Base-by-base conservation (phyloP, 768 basidiomycete genomes). In the Russula foetens region DNA sequence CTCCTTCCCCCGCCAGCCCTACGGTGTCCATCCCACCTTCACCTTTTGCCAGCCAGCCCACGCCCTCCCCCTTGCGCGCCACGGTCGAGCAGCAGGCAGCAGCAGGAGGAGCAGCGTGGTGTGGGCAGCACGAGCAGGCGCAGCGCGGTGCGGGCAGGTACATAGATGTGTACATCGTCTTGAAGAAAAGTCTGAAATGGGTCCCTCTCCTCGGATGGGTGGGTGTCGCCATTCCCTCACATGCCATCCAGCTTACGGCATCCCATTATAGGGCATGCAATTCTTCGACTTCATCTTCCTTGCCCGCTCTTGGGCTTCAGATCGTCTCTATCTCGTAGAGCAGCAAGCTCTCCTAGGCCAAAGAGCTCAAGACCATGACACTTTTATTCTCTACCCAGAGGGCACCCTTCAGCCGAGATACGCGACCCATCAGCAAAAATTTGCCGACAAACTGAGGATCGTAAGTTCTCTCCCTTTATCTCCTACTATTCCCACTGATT, bases 211-310 rank as follows among this genome's bases (percentile, higher is more conserved):
- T 94, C 28, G 96, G 96, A 15, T 92, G 91, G 86, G 93, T 93
- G 73, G 56, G 81, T 68, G 28, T 31, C 17, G 26, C 29, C 24
- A 15, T 48, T 38, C 19, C 26, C n/a, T n/a, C 35, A 39, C 56
- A 5, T 31, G 21, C 7, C 15, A 45, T 7, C 26, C 29, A 35
- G 48, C 44, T 48, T 41, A 28, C 24, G 45, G 31, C 49, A 35
- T 33, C 35, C 15, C 58, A n/a, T n/a, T 7, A 12, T 53, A 92
- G 90, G 88, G 82, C 58, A 98, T 97, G 92, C 92, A 90, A 81
- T 86, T 93, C 75, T 97, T 84, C 74, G 79, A 85, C 60, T 98
- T 98, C 73, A 92, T 98, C 60, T 98, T 98, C 72, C 81, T 98
- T 24, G 84, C 87, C 19, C 85, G 94, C 38, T 92, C 89, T 23